A percentile compares a stretch with the other conserved stretches of the same genome.
Evolutionary conservation across 2,329 filamentous ascomycete genomes (phyloP).

Genomic region (Escovopsis sp.): DNA sequence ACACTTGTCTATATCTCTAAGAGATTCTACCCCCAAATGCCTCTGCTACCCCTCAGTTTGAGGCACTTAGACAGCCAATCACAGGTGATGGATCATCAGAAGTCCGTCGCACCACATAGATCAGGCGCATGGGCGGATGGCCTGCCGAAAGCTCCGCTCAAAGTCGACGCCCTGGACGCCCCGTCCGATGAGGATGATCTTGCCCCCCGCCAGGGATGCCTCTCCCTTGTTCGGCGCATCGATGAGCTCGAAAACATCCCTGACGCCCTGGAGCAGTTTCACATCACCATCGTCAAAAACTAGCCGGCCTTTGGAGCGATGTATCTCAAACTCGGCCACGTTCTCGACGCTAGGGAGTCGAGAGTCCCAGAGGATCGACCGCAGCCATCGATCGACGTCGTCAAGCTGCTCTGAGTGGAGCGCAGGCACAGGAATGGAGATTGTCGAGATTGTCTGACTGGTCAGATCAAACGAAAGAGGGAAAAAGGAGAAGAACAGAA

Average conservation of each 20-base stretch:
- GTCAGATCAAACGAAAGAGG: neutral
- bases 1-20: too few species aligned
- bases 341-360: constrained; percentile 35
- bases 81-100: too few species aligned
- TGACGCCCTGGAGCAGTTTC: constrained; percentile 78
- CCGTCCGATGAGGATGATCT: constrained; percentile 50
- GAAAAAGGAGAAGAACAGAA: too few species aligned
- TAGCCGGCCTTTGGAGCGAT: constrained; percentile 74
- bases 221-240: constrained; percentile 35
- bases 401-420: constrained; percentile 43
- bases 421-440: constrained; percentile 52
- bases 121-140: neutral
- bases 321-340: constrained; percentile 53
- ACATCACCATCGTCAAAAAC: constrained; percentile 46
- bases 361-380: constrained; percentile 71
- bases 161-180: constrained; percentile 38
- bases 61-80: too few species aligned
- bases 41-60: too few species aligned
- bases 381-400: constrained; percentile 65
- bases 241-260: constrained; percentile 85
- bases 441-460: constrained; percentile 64
- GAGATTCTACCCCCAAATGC: too few species aligned
- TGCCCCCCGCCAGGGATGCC: constrained; percentile 26
- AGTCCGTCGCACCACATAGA: too few species aligned
- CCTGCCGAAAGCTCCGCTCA: constrained; percentile 25